A percentile compares a stretch with the other conserved stretches of the same genome.
phyloP scores from a whole-genome alignment of 2,329 filamentous ascomycete species.

The Exophiala viscosa region DNA sequence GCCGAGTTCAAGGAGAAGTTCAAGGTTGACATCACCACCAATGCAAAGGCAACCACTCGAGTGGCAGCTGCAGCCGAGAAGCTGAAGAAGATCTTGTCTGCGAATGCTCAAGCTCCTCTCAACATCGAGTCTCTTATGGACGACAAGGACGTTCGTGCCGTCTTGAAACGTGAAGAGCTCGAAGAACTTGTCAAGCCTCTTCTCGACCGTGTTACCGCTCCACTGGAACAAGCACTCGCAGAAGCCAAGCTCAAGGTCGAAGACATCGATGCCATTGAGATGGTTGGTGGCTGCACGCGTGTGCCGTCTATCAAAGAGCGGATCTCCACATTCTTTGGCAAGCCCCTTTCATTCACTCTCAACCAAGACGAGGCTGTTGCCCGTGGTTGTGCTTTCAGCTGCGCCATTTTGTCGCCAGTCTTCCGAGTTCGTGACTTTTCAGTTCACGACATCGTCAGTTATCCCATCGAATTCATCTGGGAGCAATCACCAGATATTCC shows the following conservation, averaged over 20 bases:
- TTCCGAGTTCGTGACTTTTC: constrained; percentile 99
- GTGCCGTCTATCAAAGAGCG: constrained; percentile 87
- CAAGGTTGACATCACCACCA: constrained; percentile 90
- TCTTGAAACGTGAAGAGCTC: constrained; percentile 91
- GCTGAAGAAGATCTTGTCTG: constrained; percentile 96
- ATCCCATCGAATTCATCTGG: constrained; percentile 98
- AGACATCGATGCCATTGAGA: constrained; percentile 89
- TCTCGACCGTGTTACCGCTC: constrained; percentile 65
- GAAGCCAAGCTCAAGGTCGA: constrained; percentile 87
- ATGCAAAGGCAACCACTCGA: constrained; percentile 84
- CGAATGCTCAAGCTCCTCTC: constrained; percentile 85
- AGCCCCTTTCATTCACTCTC: constrained; percentile 87
- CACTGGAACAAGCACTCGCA: constrained; percentile 87
- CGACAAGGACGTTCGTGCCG: constrained; percentile 82
- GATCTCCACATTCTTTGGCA: constrained; percentile 88
- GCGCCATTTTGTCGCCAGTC: constrained; percentile 91
- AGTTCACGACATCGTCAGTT: constrained; percentile 95
- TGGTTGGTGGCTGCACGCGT: constrained; percentile 92
- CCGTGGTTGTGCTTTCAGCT: constrained; percentile 93
- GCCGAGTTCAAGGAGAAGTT: constrained; percentile 96
- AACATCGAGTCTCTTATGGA: constrained; percentile 99
- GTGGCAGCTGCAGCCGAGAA: constrained; percentile 89
- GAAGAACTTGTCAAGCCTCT: constrained; percentile 86
- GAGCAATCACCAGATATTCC: constrained; percentile 98
- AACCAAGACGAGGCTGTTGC: constrained; percentile 98